phyloP scores from a whole-genome alignment of 179 eudicot species.

The Heliamphora pulchella region DNA sequence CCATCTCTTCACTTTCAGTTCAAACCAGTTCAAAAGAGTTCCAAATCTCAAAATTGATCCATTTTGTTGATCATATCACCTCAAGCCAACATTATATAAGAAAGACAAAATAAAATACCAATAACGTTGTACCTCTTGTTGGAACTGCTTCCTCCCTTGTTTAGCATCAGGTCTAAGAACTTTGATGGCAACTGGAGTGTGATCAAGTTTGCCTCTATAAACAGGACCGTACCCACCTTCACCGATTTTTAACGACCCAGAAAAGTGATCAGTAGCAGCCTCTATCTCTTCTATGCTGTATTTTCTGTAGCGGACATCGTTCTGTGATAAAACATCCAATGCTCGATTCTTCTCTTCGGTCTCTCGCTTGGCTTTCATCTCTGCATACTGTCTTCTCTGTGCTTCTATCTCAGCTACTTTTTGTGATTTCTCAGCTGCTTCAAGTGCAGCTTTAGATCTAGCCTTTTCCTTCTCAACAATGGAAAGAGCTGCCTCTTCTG shows the following conservation, averaged over 20 bases:
- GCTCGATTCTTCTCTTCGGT: constrained; percentile 43
- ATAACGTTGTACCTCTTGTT: constrained; percentile 38
- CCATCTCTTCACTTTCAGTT: too few relatives aligned
- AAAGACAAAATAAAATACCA: not conserved
- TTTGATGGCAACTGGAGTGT: constrained; percentile 46
- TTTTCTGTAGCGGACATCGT: constrained; percentile 37
- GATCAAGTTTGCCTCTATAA: constrained; percentile 41
- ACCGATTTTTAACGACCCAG: constrained; percentile 38
- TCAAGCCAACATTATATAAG: not conserved
- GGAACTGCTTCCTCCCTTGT: constrained; percentile 55
- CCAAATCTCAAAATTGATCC: not conserved
- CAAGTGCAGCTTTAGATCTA: constrained; percentile 42
- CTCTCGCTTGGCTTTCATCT: constrained; percentile 38
- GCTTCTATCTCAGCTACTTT: constrained; percentile 45
- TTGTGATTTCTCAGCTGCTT: constrained; percentile 50
- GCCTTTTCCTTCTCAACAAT: constrained; percentile 43
- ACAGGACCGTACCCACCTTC: constrained; percentile 66
- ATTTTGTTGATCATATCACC: not conserved
- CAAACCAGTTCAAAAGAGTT: not conserved
- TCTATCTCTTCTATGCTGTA: constrained; percentile 53
- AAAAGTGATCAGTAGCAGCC: constrained; percentile 40
- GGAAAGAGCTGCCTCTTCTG: constrained; percentile 39
- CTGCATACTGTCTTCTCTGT: constrained; percentile 37
- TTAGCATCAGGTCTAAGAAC: constrained; percentile 57
- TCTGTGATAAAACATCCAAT: constrained; percentile 25